Percentiles rank a stretch among this genome's conserved stretches.
phyloP scores from a whole-genome alignment of 176 grass and related monocot genomes.

The Metroxylon sagu region DNA sequence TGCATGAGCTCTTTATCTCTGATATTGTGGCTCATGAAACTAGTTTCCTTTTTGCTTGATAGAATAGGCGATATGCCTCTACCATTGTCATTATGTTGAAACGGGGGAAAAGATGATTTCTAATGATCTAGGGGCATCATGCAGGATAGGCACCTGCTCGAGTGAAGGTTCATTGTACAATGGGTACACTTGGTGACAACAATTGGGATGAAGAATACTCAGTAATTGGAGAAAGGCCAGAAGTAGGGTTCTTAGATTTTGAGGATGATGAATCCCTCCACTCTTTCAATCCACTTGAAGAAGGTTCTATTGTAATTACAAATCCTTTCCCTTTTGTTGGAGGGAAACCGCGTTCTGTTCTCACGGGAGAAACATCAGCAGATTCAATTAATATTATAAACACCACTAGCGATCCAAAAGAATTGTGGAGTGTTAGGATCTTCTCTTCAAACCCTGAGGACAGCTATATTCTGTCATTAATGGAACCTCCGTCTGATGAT shows the following conservation, averaged over 20 bases:
- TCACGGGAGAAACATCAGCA: slow-evolving; percentile 53
- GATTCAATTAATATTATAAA: slow-evolving; percentile 50
- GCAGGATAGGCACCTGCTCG: slow-evolving; percentile 7
- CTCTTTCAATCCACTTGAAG: slow-evolving; percentile 44
- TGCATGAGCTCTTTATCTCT: too few species aligned
- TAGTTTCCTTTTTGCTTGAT: too few species aligned
- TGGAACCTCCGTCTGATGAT: slow-evolving; percentile 59
- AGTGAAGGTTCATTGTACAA: slow-evolving; percentile 12
- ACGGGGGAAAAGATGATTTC: neutral
- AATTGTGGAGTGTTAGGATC: slow-evolving; percentile 75
- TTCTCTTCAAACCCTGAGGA: slow-evolving; percentile 87
- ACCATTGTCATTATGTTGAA: too few species aligned
- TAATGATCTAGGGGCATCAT: neutral
- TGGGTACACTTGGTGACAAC: slow-evolving; percentile 29
- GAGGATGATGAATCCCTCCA: slow-evolving; percentile 52
- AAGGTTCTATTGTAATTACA: slow-evolving; percentile 50
- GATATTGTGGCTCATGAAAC: too few species aligned
- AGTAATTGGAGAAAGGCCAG: slow-evolving; percentile 61
- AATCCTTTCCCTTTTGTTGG: slow-evolving; percentile 57
- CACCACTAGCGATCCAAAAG: slow-evolving; percentile 46
- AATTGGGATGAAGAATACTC: slow-evolving; percentile 62
- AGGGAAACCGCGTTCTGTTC: slow-evolving; percentile 60
- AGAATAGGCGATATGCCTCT: too few species aligned
- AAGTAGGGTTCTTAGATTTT: slow-evolving; percentile 80
- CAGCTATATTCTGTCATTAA: slow-evolving; percentile 67